Evolutionary conservation across 768 basidiomycete genomes (phyloP), one percentile per base, ranked within the genome.

Genomic region (Podaxis mareebaensis): DNA sequence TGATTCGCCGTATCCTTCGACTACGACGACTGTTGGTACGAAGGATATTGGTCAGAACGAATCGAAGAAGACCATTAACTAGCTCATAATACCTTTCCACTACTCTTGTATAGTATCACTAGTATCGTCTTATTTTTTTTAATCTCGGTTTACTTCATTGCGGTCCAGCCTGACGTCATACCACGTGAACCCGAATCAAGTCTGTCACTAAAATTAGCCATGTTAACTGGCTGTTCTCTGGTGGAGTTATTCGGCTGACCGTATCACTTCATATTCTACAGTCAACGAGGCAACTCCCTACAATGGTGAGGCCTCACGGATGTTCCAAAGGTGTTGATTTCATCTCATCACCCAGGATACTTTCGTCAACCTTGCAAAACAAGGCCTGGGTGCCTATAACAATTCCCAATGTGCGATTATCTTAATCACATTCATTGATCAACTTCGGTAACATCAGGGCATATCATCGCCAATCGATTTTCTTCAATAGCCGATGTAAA

Each of bases 291-390:
- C 44, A 17, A 17, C 1, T 12, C 44, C 4, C 28, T 12, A 17
- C 61, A 22, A 62, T 62, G 61, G 61, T 60, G 28, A 52, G 48
- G 36, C 15, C 5, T n/a, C 13, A 17, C n/a, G 3, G 6, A 11
- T 1, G 4, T 6, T 22, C 24, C 11, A 15, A 40, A 20, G 15
- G 15, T 28, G 26, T 28, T 26, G 4, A 51, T 4, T 12, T 40
- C 15, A 24, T 10, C 15, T 11, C 7, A 39, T 7, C 22, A 38
- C 11, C 39, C 42, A 62, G 61, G 61, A 62, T 38, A 55, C 26
- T 5, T 48, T 62, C n/a, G 26, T 56, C 28, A 85, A 84, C 63
- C 73, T 93, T 67, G 92, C 90, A 10, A 88, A 92, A 74, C 73
- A 92, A 74, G 85, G 86, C 65, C 73, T 82, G 67, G 73, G 83